Percentiles rank a stretch among this genome's conserved stretches.
Conservation (phyloP, 2,329 filamentous ascomycete genomes). For the Daldinia eschscholtzii region DNA sequence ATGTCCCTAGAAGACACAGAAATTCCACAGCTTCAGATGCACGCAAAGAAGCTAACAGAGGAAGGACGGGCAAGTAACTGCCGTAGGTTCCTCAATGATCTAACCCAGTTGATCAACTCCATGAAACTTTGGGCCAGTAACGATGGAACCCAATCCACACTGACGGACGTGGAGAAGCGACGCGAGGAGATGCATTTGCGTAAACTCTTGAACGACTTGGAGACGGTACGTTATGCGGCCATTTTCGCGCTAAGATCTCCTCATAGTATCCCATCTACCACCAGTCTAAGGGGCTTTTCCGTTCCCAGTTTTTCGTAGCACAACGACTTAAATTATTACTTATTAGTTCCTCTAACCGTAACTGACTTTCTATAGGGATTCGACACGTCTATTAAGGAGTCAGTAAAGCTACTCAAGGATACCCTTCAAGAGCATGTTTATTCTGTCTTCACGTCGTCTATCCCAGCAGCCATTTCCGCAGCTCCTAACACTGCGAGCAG, state of each 20-base stretch:
- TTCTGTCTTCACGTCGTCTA: slow-evolving; percentile 57
- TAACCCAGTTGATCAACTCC: slow-evolving; percentile 65
- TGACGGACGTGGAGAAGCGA: slow-evolving; percentile 38
- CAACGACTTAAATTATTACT: not conserved
- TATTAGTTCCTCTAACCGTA: not conserved
- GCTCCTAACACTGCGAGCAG: slow-evolving; percentile 53
- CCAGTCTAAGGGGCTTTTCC: not conserved
- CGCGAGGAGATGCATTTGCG: slow-evolving; percentile 40
- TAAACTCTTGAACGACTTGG: slow-evolving; percentile 41
- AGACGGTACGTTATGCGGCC: slow-evolving; percentile 41
- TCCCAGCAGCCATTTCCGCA: slow-evolving; percentile 55
- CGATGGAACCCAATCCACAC: slow-evolving; percentile 25
- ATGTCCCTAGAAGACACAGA: slow-evolving; percentile 66
- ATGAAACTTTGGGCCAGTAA: slow-evolving; percentile 53
- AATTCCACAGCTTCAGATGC: slow-evolving; percentile 68
- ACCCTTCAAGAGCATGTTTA: slow-evolving; percentile 61
- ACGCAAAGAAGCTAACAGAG: slow-evolving; percentile 70
- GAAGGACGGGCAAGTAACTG: slow-evolving; percentile 54
- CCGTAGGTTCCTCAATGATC: slow-evolving; percentile 63
- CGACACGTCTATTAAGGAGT: slow-evolving; percentile 56
- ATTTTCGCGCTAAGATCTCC: not conserved
- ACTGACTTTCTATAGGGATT: slow-evolving; percentile 50
- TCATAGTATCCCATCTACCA: not conserved
- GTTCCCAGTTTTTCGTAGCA: not conserved
- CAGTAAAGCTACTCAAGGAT: slow-evolving; percentile 55